Base-by-base conservation (phyloP, 305 asterid genomes). In the Fraxinus sp. region DNA sequence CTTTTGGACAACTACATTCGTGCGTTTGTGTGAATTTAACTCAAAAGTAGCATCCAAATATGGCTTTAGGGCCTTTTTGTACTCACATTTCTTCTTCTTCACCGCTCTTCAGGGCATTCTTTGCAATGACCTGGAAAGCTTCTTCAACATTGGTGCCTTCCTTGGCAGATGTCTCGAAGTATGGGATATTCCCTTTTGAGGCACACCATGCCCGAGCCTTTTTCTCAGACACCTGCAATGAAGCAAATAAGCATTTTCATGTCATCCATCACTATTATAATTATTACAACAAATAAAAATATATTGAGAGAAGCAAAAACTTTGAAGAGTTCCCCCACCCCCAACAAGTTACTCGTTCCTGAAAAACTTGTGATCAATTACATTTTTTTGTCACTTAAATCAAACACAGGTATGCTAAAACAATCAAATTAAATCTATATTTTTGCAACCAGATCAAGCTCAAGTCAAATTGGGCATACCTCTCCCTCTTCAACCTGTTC, bases 151-250 rank as follows among this genome's bases (percentile, higher is more conserved):
- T 93, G 84, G 83, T 85, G 64, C 98, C 97, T 85, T 94, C 98
- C 87, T 94, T 92, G 83, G 98, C 98, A 79, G 98, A 93, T 78
- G 98, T 92, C 91, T 94, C 98, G 59, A 92, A 94, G 90, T 94
- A 93, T 70, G 97, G 89, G 49, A 88, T 90, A 62, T 88, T 90
- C 71, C 93, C 90, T 80, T 89, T 87, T 16, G 88, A 83, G 78
- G 89, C 91, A 77, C 90, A 90, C 90, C 91, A 87, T 46, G 91
- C 90, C 55, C 90, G 84, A 24, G 93, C 91, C 84, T 90, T 88
- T 79, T 90, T 90, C 88, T 90, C 93, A 46, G 93, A 88, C 32
- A 90, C 91, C 93, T 90, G 84, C 28, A 57, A 79, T 28, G 24
- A 49, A 37, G 74, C 22, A 33, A 73, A 8, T 49, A 44, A 68